These are phyloP conservation scores for Botrytis cinerea DNA, from an alignment of 2,329 filamentous ascomycete genomes.

Conservation along the genomic window DNA sequence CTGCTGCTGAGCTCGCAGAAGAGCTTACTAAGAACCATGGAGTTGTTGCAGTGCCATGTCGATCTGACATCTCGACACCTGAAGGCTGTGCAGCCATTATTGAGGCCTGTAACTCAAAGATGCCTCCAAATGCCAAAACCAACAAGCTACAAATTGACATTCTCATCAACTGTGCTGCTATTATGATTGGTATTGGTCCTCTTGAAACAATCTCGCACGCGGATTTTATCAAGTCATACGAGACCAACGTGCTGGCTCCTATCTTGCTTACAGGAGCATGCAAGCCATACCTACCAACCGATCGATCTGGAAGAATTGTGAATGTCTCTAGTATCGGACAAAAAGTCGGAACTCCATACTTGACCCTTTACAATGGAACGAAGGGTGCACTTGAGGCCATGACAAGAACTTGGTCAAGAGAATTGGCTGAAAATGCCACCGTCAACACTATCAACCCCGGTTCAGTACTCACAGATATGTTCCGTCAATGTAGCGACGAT, in stretches of 20 bases:
- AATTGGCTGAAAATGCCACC: constrained; percentile 22
- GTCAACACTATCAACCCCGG: constrained; percentile 23
- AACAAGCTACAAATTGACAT: constrained; percentile 71
- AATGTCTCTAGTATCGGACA: constrained; percentile 60
- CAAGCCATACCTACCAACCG: constrained; percentile 65
- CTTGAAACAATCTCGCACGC: constrained; percentile 60
- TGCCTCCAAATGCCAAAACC: constrained; percentile 38
- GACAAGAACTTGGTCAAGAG: constrained; percentile 46
- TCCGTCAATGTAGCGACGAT: constrained; percentile 26
- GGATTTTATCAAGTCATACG: constrained; percentile 71
- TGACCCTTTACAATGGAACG: constrained; percentile 62
- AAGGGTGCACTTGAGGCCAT: constrained; percentile 66
- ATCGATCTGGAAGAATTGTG: constrained; percentile 64
- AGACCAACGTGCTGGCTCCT: constrained; percentile 78
- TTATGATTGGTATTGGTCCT: constrained; percentile 59
- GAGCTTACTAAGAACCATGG: constrained; percentile 56
- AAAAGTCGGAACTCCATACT: constrained; percentile 56
- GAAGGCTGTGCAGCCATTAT: constrained; percentile 61
- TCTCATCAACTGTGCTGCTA: constrained; percentile 80
- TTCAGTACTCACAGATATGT: constrained; percentile 24
- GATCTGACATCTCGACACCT: constrained; percentile 67
- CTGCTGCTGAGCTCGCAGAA: constrained; percentile 54
- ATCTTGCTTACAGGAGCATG: constrained; percentile 73
- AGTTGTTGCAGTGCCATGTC: constrained; percentile 62
- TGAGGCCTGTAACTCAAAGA: constrained; percentile 48